Percentiles rank a stretch among this genome's conserved stretches.
Evolutionary conservation across 192 early-diverging fungal genomes (phyloP).

Genomic region (Lobosporangium transversale): DNA sequence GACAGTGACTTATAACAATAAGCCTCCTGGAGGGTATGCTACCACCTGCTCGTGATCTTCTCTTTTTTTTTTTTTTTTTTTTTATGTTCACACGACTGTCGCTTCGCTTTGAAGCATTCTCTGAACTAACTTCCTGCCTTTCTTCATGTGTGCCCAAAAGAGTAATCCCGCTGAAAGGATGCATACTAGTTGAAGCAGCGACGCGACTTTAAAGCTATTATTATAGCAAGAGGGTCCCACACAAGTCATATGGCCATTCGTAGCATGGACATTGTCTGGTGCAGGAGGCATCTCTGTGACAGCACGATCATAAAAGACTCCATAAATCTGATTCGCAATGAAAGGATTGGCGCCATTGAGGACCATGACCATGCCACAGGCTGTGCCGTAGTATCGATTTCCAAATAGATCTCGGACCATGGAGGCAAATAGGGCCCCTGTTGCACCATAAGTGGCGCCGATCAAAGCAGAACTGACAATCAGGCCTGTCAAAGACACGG

Average conservation of each 20-base stretch:
- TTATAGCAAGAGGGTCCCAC: constrained; percentile 36
- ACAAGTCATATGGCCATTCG: constrained; percentile 23
- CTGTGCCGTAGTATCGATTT: constrained; percentile 36
- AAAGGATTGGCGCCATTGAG: constrained; percentile 47
- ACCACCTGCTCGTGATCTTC: neutral
- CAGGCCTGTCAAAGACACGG: constrained; percentile 17
- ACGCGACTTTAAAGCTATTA: constrained; percentile 42
- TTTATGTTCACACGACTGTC: neutral
- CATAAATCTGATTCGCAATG: constrained; percentile 48
- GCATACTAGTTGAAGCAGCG: constrained; percentile 38
- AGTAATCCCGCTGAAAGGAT: constrained; percentile 37
- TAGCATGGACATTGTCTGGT: neutral
- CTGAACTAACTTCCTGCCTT: constrained; percentile 33
- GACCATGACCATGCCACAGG: constrained; percentile 52
- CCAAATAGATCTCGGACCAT: constrained; percentile 51
- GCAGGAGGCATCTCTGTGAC: constrained; percentile 11
- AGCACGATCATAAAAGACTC: constrained; percentile 48
- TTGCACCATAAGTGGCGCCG: constrained; percentile 47
- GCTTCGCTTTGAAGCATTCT: neutral
- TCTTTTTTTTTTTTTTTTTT: constrained; percentile 9
- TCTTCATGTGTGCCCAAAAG: constrained; percentile 48
- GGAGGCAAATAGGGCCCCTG: constrained; percentile 45
- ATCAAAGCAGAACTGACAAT: constrained; percentile 34
- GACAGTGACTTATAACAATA: too few species aligned
- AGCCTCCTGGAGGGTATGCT: too few species aligned